phyloP scores from a whole-genome alignment of 2,329 filamentous ascomycete species.

The Calonectria fujianensis region DNA sequence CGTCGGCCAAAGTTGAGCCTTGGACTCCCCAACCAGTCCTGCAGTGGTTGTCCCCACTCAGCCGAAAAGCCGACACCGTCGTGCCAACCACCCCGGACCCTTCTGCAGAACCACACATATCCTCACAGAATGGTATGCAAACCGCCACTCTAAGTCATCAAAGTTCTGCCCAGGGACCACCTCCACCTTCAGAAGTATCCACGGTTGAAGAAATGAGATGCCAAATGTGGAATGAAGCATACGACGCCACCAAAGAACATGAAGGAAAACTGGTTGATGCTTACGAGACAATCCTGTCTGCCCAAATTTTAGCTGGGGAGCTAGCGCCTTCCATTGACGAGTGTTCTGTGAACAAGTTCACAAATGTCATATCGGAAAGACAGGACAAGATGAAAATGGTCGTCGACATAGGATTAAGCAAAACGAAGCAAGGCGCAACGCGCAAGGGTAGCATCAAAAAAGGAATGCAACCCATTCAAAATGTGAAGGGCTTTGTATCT shows the following conservation, averaged over 20 bases:
- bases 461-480: slow-evolving; percentile 11
- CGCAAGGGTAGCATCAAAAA: slow-evolving; percentile 22
- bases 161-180: no score
- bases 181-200: not conserved
- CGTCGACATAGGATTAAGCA: not conserved
- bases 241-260: not conserved
- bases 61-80: no score
- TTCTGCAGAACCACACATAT: no score
- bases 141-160: no score
- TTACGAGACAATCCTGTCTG: slow-evolving; percentile 41
- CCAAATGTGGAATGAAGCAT: not conserved
- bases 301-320: not conserved
- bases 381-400: slow-evolving; percentile 20
- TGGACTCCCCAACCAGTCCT: no score
- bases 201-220: not conserved
- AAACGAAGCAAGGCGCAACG: not conserved
- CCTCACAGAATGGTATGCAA: no score
- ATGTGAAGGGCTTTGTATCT: slow-evolving; percentile 22
- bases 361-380: slow-evolving; percentile 7
- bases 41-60: no score
- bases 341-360: not conserved
- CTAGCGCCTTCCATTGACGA: not conserved
- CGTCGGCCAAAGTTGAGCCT: no score
- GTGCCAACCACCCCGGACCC: no score
- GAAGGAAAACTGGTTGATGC: slow-evolving; percentile 12